Evolutionary conservation across 1,284 basidiomycete species (phyloP).

Genomic region (Gomphus bonarii): DNA sequence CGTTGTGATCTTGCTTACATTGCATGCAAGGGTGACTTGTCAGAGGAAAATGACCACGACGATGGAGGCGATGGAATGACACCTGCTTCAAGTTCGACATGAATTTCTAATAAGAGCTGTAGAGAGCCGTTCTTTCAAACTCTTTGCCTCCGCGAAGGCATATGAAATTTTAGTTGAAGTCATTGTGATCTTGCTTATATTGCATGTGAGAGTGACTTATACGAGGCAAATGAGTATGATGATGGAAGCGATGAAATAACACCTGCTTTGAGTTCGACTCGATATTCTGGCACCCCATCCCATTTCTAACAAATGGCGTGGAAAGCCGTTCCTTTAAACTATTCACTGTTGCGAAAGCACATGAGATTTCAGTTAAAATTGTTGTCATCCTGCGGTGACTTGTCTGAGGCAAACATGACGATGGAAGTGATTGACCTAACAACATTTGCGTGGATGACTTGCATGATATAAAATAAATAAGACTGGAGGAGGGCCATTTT

Average conservation of each 20-base stretch:
- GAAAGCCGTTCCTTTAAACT: slow-evolving; percentile 96
- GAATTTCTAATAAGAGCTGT: slow-evolving; percentile 82
- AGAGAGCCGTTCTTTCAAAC: slow-evolving; percentile 96
- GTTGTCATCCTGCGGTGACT: slow-evolving; percentile 28
- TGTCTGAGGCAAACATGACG: slow-evolving; percentile 27
- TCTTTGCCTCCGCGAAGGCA: slow-evolving; percentile 93
- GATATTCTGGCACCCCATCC: too few relatives aligned
- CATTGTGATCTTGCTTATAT: slow-evolving; percentile 26
- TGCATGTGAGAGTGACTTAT: slow-evolving; percentile 29
- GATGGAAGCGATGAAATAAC: slow-evolving; percentile 44
- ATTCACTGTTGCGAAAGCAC: slow-evolving; percentile 91
- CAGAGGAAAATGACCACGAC: slow-evolving; percentile 28
- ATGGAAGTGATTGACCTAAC: too few relatives aligned
- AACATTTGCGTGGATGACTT: slow-evolving; percentile 78
- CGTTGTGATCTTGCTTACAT: slow-evolving; percentile 26
- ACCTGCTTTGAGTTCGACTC: slow-evolving; percentile 75
- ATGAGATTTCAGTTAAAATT: too few relatives aligned
- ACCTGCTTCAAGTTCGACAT: slow-evolving; percentile 75
- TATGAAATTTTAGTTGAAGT: too few relatives aligned
- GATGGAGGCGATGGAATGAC: slow-evolving; percentile 46
- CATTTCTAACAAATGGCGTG: slow-evolving; percentile 86
- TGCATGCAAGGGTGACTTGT: slow-evolving; percentile 29
- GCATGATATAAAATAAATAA: too few relatives aligned
- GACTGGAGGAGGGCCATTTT: too few relatives aligned
- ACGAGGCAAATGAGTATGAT: slow-evolving; percentile 28